Percentiles rank a stretch among this genome's conserved stretches.
phyloP scores from a whole-genome alignment of 495 filamentous ascomycete genomes.

The Podospora didyma region DNA sequence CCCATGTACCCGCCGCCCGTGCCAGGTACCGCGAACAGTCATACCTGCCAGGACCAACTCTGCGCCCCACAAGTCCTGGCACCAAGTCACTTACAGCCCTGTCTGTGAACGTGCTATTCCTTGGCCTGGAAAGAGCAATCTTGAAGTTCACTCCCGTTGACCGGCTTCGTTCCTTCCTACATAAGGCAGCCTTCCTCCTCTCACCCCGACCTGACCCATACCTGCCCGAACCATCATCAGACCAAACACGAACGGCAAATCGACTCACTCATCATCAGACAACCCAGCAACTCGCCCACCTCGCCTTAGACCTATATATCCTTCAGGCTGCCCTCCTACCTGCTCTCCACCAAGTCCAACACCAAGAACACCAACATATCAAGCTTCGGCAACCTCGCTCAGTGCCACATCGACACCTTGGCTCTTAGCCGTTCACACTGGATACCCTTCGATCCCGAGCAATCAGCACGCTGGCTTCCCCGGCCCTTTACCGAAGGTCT shows the following conservation, averaged over 20 bases:
- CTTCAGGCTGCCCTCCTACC: neutral
- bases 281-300: neutral
- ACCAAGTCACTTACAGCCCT: slow-evolving; percentile 25
- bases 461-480: slow-evolving; percentile 1
- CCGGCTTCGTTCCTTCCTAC: slow-evolving; percentile 24
- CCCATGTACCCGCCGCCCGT: slow-evolving; percentile 13
- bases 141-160: slow-evolving; percentile 15
- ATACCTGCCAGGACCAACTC: slow-evolving; percentile 16
- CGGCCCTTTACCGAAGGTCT: neutral
- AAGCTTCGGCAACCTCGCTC: neutral
- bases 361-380: neutral
- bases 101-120: slow-evolving; percentile 10
- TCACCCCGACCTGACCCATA: slow-evolving; percentile 4
- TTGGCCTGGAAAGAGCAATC: slow-evolving; percentile 26
- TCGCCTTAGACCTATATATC: slow-evolving; percentile 2
- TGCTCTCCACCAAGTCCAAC: neutral
- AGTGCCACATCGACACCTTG: neutral
- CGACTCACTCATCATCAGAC: slow-evolving; percentile 16
- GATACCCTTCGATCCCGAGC: neutral
- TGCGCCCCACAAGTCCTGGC: slow-evolving; percentile 23
- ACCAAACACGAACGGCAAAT: slow-evolving; percentile 12
- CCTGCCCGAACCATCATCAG: slow-evolving; percentile 25
- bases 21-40: neutral
- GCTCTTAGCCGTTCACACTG: neutral
- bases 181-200: slow-evolving; percentile 41